Evolutionary conservation across 805 yeast genomes (phyloP).

Genomic region (Priceomyces carsonii): DNA sequence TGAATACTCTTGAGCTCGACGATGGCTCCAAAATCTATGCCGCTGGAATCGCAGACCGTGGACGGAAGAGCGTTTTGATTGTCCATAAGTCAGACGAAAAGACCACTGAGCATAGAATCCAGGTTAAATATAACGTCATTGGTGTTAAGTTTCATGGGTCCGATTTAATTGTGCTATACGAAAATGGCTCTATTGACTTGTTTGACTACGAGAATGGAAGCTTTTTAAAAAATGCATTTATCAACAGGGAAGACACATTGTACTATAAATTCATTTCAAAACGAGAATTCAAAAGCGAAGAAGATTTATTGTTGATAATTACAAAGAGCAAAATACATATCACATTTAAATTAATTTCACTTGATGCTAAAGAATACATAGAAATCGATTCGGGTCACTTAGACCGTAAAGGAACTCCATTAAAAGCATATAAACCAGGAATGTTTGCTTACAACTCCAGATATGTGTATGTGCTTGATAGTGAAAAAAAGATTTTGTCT

Average conservation of each 20-base stretch:
- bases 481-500: constrained; percentile 14
- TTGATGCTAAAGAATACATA: constrained; percentile 19
- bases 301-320: constrained; percentile 13
- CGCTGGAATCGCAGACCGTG: constrained; percentile 43
- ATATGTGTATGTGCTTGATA: constrained; percentile 24
- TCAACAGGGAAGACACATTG: constrained; percentile 23
- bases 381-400: constrained; percentile 18
- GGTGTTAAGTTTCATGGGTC: constrained; percentile 25
- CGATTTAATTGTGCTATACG: constrained; percentile 21
- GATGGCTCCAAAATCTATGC: constrained; percentile 24
- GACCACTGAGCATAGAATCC: constrained; percentile 8
- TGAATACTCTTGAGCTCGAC: constrained; percentile 27
- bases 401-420: background rate
- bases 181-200: constrained; percentile 15
- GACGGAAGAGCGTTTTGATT: constrained; percentile 23
- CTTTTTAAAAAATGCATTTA: constrained; percentile 14
- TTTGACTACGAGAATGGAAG: constrained; percentile 4
- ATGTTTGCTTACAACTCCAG: constrained; percentile 27
- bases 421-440: constrained; percentile 3
- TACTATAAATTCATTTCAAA: constrained; percentile 27
- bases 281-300: constrained; percentile 12
- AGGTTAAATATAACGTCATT: constrained; percentile 12
- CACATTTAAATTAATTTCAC: constrained; percentile 24
- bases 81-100: constrained; percentile 17
- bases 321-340: constrained; percentile 11